Evolutionary conservation across 2,329 filamentous ascomycete genomes (phyloP).

Genomic region (Hymenoscyphus linearis): DNA sequence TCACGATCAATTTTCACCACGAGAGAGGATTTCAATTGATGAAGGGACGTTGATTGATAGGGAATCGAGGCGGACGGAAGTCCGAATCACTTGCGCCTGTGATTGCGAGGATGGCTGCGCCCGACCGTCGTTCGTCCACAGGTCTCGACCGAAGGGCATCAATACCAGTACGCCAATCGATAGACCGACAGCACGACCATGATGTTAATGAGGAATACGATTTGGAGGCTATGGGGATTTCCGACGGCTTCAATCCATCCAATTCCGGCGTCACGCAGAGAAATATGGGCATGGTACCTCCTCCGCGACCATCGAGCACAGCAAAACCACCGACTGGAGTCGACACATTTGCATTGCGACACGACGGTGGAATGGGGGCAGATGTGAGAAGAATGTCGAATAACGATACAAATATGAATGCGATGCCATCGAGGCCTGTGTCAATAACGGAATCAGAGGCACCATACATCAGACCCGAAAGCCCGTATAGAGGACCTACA

Average conservation of each 20-base stretch:
- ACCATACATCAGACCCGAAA: constrained; percentile 36
- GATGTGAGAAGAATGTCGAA: constrained; percentile 18
- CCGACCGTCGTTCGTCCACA: constrained; percentile 35
- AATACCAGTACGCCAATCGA: constrained; percentile 34
- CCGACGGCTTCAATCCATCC: constrained; percentile 46
- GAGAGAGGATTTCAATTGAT: constrained; percentile 12
- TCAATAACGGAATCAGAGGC: constrained; percentile 21
- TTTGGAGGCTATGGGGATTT: constrained; percentile 45
- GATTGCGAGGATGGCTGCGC: constrained; percentile 37
- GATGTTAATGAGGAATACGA: constrained; percentile 47
- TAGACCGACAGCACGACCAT: constrained; percentile 40
- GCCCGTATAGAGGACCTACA: constrained; percentile 53
- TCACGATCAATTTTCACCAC: background rate
- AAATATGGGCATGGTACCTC: constrained; percentile 11
- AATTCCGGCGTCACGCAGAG: constrained; percentile 16
- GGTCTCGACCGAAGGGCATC: constrained; percentile 39
- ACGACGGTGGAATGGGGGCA: constrained; percentile 43
- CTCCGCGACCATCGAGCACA: constrained; percentile 47
- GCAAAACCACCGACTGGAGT: constrained; percentile 44
- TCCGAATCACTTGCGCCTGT: constrained; percentile 13
- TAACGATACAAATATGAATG: constrained; percentile 13
- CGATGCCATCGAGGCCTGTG: constrained; percentile 21
- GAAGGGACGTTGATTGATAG: constrained; percentile 13
- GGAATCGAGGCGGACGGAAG: constrained; percentile 17
- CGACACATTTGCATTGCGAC: constrained; percentile 47